Conservation (phyloP, 345 rosid genomes). For the Clarkia xantiana region DNA sequence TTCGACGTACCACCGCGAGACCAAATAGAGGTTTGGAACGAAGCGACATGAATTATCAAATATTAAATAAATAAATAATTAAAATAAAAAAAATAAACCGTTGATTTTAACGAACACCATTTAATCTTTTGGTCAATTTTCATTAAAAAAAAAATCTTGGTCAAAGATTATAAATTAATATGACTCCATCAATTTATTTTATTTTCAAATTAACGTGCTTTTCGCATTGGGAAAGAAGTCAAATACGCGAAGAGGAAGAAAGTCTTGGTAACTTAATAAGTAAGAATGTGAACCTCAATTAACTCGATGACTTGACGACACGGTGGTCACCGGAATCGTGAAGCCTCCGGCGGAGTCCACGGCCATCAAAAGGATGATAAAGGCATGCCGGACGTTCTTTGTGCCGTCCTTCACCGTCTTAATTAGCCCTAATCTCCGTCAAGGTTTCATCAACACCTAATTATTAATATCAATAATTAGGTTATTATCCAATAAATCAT, state of each 20-base stretch:
- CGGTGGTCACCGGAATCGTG: constrained; percentile 42
- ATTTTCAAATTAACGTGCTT: constrained; percentile 26
- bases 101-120: too few relatives aligned
- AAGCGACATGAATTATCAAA: background rate
- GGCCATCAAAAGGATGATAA: constrained; percentile 62
- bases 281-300: constrained; percentile 26
- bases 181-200: background rate
- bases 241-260: constrained; percentile 17
- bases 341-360: constrained; percentile 82
- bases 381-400: constrained; percentile 70
- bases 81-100: background rate
- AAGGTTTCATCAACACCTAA: constrained; percentile 38
- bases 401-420: constrained; percentile 52
- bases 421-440: constrained; percentile 46
- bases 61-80: background rate
- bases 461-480: background rate
- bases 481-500: too few relatives aligned
- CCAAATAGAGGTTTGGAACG: constrained; percentile 31
- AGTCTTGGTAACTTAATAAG: constrained; percentile 34
- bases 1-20: constrained; percentile 47
- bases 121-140: background rate
- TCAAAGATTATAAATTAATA: too few relatives aligned
- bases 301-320: constrained; percentile 37
- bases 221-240: constrained; percentile 26
- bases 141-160: too few relatives aligned